Evolutionary conservation across 2,329 filamentous ascomycete species (phyloP), one percentile per base, ranked within the genome.

Genomic region (Botrytis squamosa): DNA sequence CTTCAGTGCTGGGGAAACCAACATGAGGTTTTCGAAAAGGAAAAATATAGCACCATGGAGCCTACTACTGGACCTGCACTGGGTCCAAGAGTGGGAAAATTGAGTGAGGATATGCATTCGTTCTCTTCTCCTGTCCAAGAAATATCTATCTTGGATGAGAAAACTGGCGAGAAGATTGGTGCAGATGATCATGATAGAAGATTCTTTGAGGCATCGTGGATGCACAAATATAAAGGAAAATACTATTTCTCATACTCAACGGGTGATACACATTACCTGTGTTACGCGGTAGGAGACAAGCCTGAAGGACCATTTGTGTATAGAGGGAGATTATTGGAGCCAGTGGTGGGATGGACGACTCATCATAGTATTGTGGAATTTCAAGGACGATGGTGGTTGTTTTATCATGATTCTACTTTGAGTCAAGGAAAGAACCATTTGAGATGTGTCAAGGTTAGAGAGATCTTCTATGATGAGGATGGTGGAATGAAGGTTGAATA

Each of bases 171-270:
- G 79, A 88, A 86, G 0, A 84, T 94, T 68, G 79, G 83, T 1
- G 89, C 90, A 16, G 87, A 91, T 77, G 91, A 94, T 81, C 92
- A 94, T 80, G 90, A 91, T 74, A 83, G 90, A 25, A 86, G 92
- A 12, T 95, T 95, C 86, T 94, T 95, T 81, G 92, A 95, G 83
- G 92, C 92, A 0, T 89, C 92, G 3, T 94, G 92, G 92, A 85
- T 93, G 86, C 92, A 94, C 84, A 93, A 92, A 85, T 88, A 89
- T 79, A 83, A 86, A 0, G 90, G 86, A 2, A 87, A 84, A 74
- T 94, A 94, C 83, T 93, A 93, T 84, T 92, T 94, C 81, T 91
- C 88, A 72, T 93, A 93, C 84, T 93, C 91, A 75, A 94, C 92
- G 1, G 92, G 92, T 33, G 92, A 94, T 82, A 91, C 92, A 46